Conservation (phyloP, 2,329 filamentous ascomycete genomes). For the Aspergillus sp. region DNA sequence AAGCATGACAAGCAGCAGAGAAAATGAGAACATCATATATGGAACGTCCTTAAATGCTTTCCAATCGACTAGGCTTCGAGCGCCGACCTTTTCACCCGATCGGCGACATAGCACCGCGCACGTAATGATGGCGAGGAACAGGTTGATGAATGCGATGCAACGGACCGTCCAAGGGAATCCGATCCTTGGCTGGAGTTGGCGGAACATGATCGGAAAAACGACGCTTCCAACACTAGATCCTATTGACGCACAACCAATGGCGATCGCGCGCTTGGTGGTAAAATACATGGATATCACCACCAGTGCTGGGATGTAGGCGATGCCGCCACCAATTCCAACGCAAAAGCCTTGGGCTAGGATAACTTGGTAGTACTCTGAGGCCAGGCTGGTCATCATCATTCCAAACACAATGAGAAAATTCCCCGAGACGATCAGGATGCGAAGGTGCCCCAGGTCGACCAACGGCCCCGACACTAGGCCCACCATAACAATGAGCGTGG, state of each 20-base stretch:
- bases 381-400: conserved; percentile 39
- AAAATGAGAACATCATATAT: conserved; percentile 45
- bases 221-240: conserved; percentile 61
- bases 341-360: conserved; percentile 47
- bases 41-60: conserved; percentile 40
- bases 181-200: conserved; percentile 54
- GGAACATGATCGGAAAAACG: conserved; percentile 57
- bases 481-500: conserved; percentile 48
- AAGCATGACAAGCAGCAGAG: conserved; percentile 47
- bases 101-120: conserved; percentile 39
- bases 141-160: conserved; percentile 55
- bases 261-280: conserved; percentile 52
- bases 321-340: conserved; percentile 31
- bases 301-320: conserved; percentile 32
- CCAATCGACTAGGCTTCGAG: conserved; percentile 41
- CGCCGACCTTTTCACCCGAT: conserved; percentile 37
- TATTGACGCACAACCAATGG: conserved; percentile 56
- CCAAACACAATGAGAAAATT: conserved; percentile 39
- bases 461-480: conserved; percentile 49
- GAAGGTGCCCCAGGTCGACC: conserved; percentile 49
- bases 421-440: conserved; percentile 41
- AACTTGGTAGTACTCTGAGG: conserved; percentile 31
- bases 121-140: conserved; percentile 38
- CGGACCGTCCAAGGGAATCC: conserved; percentile 62
- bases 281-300: conserved; percentile 32